Base-by-base conservation (phyloP, 352 stramenopile species). In the Globisporangium nagaii region DNA sequence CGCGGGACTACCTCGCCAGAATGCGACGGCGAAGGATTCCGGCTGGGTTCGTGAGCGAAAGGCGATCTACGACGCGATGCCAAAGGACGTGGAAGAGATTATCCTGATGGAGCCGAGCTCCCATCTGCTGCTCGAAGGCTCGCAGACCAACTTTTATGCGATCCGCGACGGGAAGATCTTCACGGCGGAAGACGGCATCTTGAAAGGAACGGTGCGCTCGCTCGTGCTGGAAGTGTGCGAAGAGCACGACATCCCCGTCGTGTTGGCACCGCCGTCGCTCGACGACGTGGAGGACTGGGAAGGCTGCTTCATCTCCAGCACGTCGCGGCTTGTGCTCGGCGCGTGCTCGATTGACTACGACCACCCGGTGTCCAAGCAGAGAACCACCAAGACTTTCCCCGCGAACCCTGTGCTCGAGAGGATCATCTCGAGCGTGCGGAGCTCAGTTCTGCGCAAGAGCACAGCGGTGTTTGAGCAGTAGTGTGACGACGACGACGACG, bases 91-190 rank as follows among this genome's bases (percentile, higher is more conserved):
- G 28, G 80, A 93, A 58, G 83, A 93, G 58, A 74, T 90, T 62
- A 81, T 88, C n/a, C 72, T 90, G 43, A 87, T 92, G 83, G 80
- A 93, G n/a, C 83, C 78, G 24, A 48, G 39, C 2, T 83, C 73
- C 22, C 63, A 69, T 30, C 44, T 63, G 7, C 45, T 93, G 39
- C 72, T 87, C 10, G 83, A 93, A 74, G 83, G 79, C 27, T 90
- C 83, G 4, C 83, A 93, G 63, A 90, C 80, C n/a, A 93, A 93
- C 48, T 93, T 93, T 27, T 93, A 84, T 53, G 66, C 61, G 5
- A 73, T 93, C 20, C 66, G 76, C 30, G 48, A 76, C 34, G 73
- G 76, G 19, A 60, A 47, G 1, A 65, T 93, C 40, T 75, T 76
- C 53, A 93, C 80, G 4, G 83, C 80, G 0, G 76, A 81, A 13